phyloP scores from a whole-genome alignment of 257 asterid genomes.

The Fraxinus excelsior region DNA sequence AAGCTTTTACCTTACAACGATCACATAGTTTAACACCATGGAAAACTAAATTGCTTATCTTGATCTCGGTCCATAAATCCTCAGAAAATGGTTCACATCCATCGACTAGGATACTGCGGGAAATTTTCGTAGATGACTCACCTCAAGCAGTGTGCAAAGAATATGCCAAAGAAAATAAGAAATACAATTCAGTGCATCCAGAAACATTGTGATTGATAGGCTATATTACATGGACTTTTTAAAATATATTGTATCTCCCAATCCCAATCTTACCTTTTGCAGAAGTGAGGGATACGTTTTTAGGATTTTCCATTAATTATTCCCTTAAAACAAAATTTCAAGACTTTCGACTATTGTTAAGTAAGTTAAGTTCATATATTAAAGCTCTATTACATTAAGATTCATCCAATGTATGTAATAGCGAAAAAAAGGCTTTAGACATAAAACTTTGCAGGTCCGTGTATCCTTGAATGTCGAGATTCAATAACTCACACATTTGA shows the following conservation, averaged over 20 bases:
- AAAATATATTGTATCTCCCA: not conserved
- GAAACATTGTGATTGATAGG: not conserved
- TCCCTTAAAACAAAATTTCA: not conserved
- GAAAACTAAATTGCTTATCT: slow-evolving; percentile 44
- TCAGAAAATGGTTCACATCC: slow-evolving; percentile 72
- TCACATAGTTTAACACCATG: slow-evolving; percentile 49
- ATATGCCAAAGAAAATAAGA: slow-evolving; percentile 1
- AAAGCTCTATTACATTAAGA: not conserved
- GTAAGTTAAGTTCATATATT: not conserved
- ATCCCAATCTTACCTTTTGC: not conserved
- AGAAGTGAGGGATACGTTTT: not conserved
- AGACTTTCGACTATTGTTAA: not conserved
- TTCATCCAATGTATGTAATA: not conserved
- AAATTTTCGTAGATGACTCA: slow-evolving; percentile 33
- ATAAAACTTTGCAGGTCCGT: not conserved
- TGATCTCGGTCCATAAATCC: slow-evolving; percentile 64
- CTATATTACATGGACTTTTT: not conserved
- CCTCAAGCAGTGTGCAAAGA: slow-evolving; percentile 32
- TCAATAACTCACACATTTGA: not conserved
- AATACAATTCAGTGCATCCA: not conserved
- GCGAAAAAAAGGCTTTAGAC: not conserved
- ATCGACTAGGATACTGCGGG: slow-evolving; percentile 67
- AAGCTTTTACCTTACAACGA: slow-evolving; percentile 60
- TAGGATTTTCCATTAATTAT: not conserved
- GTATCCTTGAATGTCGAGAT: no score